phyloP scores from a whole-genome alignment of 805 yeast species.

The Candida gorgasii region DNA sequence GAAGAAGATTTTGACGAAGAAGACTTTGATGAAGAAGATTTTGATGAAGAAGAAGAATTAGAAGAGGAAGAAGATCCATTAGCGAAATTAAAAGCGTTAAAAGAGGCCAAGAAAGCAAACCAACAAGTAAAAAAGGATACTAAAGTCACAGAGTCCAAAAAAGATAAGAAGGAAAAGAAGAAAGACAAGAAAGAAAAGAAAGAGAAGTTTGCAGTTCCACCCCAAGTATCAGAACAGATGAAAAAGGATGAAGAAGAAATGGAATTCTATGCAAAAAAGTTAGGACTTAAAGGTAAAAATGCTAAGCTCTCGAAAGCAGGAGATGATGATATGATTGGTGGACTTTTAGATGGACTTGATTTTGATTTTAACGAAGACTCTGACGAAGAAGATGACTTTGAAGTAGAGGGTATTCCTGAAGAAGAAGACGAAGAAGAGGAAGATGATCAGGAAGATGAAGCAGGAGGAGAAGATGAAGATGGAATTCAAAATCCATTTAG shows the following conservation, averaged over 20 bases:
- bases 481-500: conserved; percentile 23
- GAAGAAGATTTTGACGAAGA: conserved; percentile 14
- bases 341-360: conserved; percentile 77
- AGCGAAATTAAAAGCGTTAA: conserved; percentile 21
- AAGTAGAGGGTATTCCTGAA: conserved; percentile 16
- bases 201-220: conserved; percentile 19
- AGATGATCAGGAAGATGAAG: conserved; percentile 19
- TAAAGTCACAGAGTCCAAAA: background rate
- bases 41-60: conserved; percentile 18
- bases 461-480: conserved; percentile 16
- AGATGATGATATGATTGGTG: conserved; percentile 78
- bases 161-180: conserved; percentile 14
- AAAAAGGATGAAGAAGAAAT: conserved; percentile 75
- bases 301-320: conserved; percentile 47
- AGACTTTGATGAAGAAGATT: conserved; percentile 11
- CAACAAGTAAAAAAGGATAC: background rate
- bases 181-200: conserved; percentile 10
- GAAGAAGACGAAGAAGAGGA: conserved; percentile 19
- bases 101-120: conserved; percentile 14
- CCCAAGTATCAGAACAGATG: conserved; percentile 50
- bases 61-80: conserved; percentile 26
- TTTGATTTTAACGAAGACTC: conserved; percentile 35
- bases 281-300: conserved; percentile 61
- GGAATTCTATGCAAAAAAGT: conserved; percentile 76
- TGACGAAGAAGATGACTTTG: conserved; percentile 13